Conservation (phyloP, 2,329 filamentous ascomycete genomes). For the Tolypocladium endophyticum region DNA sequence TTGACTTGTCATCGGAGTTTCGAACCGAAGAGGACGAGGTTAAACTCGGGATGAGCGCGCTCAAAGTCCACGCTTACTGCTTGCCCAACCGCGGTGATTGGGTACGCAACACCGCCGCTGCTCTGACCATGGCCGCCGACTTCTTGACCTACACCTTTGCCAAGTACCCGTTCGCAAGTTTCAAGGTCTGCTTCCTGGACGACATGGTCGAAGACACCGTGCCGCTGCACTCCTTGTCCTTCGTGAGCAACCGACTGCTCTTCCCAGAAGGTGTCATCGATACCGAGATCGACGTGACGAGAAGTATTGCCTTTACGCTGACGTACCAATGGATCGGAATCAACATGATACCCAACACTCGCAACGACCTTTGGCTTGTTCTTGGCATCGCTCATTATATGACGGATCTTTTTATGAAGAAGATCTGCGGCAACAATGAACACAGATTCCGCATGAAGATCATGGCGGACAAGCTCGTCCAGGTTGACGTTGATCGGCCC, state of each 20-base stretch:
- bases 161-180: constrained; percentile 82
- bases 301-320: constrained; percentile 70
- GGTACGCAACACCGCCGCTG: constrained; percentile 76
- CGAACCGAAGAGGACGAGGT: constrained; percentile 87
- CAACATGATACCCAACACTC: constrained; percentile 75
- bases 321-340: constrained; percentile 93
- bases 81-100: constrained; percentile 73
- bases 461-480: constrained; percentile 70
- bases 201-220: constrained; percentile 69
- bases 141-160: constrained; percentile 82
- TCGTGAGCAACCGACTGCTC: constrained; percentile 78
- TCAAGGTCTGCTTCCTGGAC: constrained; percentile 90
- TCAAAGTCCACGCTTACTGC: constrained; percentile 86
- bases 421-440: constrained; percentile 87
- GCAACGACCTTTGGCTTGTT: constrained; percentile 77
- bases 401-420: constrained; percentile 85
- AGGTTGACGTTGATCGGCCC: constrained; percentile 71
- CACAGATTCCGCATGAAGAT: constrained; percentile 84
- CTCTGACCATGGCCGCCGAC: constrained; percentile 80
- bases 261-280: constrained; percentile 82
- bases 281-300: constrained; percentile 69
- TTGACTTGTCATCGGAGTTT: constrained; percentile 76
- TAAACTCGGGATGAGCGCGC: constrained; percentile 75
- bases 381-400: constrained; percentile 90
- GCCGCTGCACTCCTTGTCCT: constrained; percentile 70